Conservation (phyloP, 495 filamentous ascomycete species). For the Penicillium samsonianum region DNA sequence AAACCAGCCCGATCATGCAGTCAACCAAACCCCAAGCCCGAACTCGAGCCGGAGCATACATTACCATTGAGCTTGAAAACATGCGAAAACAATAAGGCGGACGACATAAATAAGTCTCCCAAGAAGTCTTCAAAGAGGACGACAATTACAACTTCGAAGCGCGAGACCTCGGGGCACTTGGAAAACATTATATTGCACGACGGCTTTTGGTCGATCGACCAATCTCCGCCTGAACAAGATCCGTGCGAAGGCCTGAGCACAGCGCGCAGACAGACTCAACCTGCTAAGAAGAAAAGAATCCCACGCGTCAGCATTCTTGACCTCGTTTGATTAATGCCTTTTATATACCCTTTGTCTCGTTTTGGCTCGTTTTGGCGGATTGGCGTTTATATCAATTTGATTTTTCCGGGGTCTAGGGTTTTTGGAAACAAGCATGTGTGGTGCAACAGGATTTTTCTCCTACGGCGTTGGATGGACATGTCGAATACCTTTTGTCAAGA, state of each 20-base stretch:
- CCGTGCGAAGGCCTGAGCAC: not conserved
- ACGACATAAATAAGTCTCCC: not conserved
- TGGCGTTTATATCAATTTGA: not conserved
- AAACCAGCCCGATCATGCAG: not conserved
- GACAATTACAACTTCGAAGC: not conserved
- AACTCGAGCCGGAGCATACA: not conserved
- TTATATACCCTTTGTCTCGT: conserved; percentile 9
- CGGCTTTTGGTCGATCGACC: conserved; percentile 41
- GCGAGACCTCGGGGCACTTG: conserved; percentile 21
- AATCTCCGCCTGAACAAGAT: conserved; percentile 5
- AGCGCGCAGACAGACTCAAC: not conserved
- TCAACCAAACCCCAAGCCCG: not conserved
- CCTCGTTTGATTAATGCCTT: conserved; percentile 25
- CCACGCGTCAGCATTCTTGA: conserved; percentile 44
- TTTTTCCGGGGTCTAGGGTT: not conserved
- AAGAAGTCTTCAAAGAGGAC: not conserved
- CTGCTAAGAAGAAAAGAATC: conserved; percentile 36
- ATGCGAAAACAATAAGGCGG: not conserved
- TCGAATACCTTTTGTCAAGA: not conserved
- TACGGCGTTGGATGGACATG: not conserved
- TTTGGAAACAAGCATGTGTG: not conserved
- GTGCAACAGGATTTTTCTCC: not conserved
- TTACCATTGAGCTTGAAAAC: not conserved
- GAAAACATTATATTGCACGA: conserved; percentile 32
- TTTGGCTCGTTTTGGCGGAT: conserved; percentile 11